phyloP scores from a whole-genome alignment of 371 early-diverging fungal genomes.

The Apophysomyces sp. region DNA sequence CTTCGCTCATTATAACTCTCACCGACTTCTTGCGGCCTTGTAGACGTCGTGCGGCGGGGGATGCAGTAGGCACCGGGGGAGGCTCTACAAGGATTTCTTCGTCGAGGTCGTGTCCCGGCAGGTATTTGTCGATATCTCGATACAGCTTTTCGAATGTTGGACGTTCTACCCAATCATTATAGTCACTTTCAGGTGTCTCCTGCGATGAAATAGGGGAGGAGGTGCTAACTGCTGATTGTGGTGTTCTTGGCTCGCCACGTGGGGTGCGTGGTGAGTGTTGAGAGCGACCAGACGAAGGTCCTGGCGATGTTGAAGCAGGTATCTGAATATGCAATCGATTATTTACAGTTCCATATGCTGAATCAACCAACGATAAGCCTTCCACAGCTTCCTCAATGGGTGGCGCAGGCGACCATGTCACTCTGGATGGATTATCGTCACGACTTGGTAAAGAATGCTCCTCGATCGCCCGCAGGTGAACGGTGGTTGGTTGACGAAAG shows the following conservation, averaged over 20 bases:
- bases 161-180: constrained; percentile 63
- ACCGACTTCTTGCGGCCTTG: constrained; percentile 60
- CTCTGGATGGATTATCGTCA: background rate
- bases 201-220: constrained; percentile 5
- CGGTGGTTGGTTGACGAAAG: background rate
- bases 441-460: constrained; percentile 1
- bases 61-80: constrained; percentile 16
- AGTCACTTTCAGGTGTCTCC: constrained; percentile 26
- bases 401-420: background rate
- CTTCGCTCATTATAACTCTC: constrained; percentile 58
- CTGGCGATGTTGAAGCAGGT: constrained; percentile 3
- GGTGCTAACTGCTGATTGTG: constrained; percentile 9
- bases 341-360: background rate
- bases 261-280: constrained; percentile 12
- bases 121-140: constrained; percentile 73
- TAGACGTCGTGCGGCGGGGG: constrained; percentile 22
- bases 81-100: constrained; percentile 71
- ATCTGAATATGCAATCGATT: constrained; percentile 20
- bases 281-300: constrained; percentile 2
- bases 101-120: constrained; percentile 81
- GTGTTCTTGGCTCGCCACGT: constrained; percentile 7
- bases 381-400: constrained; percentile 5
- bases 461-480: constrained; percentile 12
- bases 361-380: background rate
- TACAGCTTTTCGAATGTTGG: constrained; percentile 74